Evolutionary conservation across 2,329 filamentous ascomycete species (phyloP).

Genomic region (Exophiala bonariae): DNA sequence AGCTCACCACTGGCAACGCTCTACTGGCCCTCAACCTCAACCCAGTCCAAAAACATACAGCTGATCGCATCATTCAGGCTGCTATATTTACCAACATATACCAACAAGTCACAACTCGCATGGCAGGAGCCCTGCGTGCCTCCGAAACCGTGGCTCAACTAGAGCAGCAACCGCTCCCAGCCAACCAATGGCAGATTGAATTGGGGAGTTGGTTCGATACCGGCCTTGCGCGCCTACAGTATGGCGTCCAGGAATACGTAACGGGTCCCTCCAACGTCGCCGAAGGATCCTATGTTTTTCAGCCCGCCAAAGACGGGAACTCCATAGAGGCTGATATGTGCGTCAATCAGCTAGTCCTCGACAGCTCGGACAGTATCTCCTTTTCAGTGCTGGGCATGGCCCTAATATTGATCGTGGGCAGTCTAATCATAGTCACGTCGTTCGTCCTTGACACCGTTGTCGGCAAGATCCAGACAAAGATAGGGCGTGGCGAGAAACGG

Average conservation of each 20-base stretch:
- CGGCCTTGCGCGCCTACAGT: slow-evolving; percentile 10
- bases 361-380: slow-evolving; percentile 13
- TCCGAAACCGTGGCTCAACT: not conserved
- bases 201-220: slow-evolving; percentile 12
- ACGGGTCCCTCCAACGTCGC: slow-evolving; percentile 2
- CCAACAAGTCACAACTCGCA: not conserved
- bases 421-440: slow-evolving; percentile 14
- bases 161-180: slow-evolving; percentile 1
- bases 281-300: slow-evolving; percentile 3
- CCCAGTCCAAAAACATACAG: not conserved
- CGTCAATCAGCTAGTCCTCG: slow-evolving; percentile 18
- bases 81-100: not conserved
- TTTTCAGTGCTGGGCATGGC: slow-evolving; percentile 26
- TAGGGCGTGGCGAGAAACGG: slow-evolving; percentile 7
- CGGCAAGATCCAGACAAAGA: slow-evolving; percentile 9
- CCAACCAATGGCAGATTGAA: slow-evolving; percentile 16
- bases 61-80: not conserved
- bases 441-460: slow-evolving; percentile 17
- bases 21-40: not conserved
- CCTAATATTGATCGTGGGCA: slow-evolving; percentile 24
- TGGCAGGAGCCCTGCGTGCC: slow-evolving; percentile 3
- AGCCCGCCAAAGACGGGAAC: not conserved
- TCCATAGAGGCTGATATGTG: slow-evolving; percentile 17
- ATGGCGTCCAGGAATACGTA: slow-evolving; percentile 3
- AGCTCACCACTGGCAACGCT: not conserved